These are phyloP conservation scores for Acanthamoeba healyi DNA, from an alignment of 208 protist genomes.

Conservation along the genomic window DNA sequence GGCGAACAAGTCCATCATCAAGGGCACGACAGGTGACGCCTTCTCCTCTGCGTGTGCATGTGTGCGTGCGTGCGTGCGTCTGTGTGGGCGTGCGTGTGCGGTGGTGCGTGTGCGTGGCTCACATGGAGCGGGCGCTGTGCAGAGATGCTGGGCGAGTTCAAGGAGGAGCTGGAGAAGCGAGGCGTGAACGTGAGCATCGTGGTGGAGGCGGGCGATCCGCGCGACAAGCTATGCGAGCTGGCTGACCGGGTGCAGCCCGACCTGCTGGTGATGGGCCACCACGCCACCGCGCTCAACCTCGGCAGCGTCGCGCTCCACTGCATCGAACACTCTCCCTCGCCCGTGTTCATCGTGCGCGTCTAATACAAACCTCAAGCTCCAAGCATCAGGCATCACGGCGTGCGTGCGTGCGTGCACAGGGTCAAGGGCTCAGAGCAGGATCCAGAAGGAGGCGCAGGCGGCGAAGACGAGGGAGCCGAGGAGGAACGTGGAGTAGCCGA, in stretches of 20 bases:
- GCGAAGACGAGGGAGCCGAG: too few species aligned
- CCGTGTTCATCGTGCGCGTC: neutral
- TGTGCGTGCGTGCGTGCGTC: neutral
- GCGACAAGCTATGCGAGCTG: slow-evolving; percentile 9
- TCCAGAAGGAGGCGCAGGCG: too few species aligned
- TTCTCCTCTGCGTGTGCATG: neutral
- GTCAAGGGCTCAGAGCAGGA: too few species aligned
- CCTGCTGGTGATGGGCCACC: slow-evolving; percentile 35
- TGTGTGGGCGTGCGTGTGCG: too few species aligned
- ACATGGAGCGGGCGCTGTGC: too few species aligned
- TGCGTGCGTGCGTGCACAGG: too few species aligned
- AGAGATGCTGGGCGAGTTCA: slow-evolving; percentile 59
- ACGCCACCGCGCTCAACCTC: neutral
- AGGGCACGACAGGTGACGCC: neutral
- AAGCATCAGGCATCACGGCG: too few species aligned
- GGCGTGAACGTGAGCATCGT: neutral
- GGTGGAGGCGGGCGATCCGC: slow-evolving; percentile 54
- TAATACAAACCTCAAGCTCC: too few species aligned
- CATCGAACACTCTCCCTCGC: neutral
- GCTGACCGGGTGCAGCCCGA: neutral
- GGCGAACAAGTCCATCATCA: slow-evolving; percentile 68
- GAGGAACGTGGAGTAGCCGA: too few species aligned
- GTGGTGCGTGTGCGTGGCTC: neutral
- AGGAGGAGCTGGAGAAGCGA: neutral
- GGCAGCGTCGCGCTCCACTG: slow-evolving; percentile 34